Base-by-base conservation (phyloP, 2,329 filamentous ascomycete genomes). In the Seiridium unicorne region DNA sequence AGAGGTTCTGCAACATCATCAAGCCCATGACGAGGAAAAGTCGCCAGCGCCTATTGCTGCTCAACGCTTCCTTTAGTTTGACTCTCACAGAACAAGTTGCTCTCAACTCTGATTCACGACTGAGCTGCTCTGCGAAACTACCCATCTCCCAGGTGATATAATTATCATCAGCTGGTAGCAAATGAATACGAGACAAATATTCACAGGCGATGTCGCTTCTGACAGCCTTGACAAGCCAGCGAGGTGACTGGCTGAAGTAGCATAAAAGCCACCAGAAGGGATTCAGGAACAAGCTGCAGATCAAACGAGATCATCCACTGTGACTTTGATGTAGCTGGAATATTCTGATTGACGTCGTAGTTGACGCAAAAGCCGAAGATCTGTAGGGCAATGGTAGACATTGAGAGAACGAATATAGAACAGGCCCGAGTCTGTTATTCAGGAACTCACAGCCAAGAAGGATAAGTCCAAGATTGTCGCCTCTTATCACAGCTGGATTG, bases 81-180 rank as follows among this genome's bases (percentile, higher is more conserved):
- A 13, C 69, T 38, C 3, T 69, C 62, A 0, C 60, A 51, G 40
- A 72, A 73, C 51, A 34, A 9, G 74, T 26, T 72, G 58, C 72
- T 65, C 60, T 76, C 74, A 11, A 70, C 68, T 59, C 77, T 74
- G 8, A 69, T 2, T 74, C 68, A 0, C 76, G 62, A 56, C 73
- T 69, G 0, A 62, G 57, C 44, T 76, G 69, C 18, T 76, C 71
- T 3, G 65, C 69, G n/a, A n/a, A n/a, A n/a, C n/a, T n/a, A 2
- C 62, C 42, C 1, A 72, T 68, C 62, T 73, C 70, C 1, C 61
- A 40, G 4, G 64, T 60, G 0, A 73, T 64, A 5, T 70, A 72
- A 0, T 66, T 64, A 9, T 73, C 69, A 11, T 69, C 65, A n/a
- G 66, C 66, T 0, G 70, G 69, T 0, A 73, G 65, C 0, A 60